These are phyloP conservation scores for Solanum chacoense DNA, from an alignment of 305 asterid species.

Conservation along the genomic window DNA sequence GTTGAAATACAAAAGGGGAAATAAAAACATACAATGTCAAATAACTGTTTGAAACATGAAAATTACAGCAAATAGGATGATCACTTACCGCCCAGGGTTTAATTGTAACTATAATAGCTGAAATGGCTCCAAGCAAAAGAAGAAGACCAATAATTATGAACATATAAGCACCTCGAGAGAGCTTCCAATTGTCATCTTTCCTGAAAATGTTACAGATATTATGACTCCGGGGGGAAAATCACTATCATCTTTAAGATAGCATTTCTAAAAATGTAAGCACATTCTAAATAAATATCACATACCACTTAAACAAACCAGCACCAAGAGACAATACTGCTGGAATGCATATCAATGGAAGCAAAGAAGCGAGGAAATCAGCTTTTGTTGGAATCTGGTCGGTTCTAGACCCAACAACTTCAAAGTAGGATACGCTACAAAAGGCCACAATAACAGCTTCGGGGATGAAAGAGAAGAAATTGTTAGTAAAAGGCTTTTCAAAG, in stretches of 20 bases:
- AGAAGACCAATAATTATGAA: constrained; percentile 73
- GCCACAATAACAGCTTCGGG: constrained; percentile 73
- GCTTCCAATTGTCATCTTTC: constrained; percentile 99
- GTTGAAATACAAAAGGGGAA: constrained; percentile 15
- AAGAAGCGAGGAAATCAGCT: constrained; percentile 89
- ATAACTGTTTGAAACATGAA: not conserved
- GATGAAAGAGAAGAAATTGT: constrained; percentile 12
- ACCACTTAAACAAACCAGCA: constrained; percentile 94
- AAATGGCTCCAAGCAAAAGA: constrained; percentile 80
- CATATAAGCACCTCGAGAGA: constrained; percentile 76
- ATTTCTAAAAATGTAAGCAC: not conserved
- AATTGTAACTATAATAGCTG: constrained; percentile 69
- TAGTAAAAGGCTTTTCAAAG: constrained; percentile 5
- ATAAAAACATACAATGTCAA: constrained; percentile 2
- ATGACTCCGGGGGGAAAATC: not conserved
- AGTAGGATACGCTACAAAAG: constrained; percentile 82
- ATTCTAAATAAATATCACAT: constrained; percentile 17
- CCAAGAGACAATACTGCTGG: constrained; percentile 83
- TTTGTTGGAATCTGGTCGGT: constrained; percentile 68
- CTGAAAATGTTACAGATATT: constrained; percentile 32
- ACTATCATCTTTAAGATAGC: constrained; percentile 3
- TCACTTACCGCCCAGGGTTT: constrained; percentile 85
- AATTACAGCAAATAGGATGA: constrained; percentile 6
- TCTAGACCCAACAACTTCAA: constrained; percentile 76
- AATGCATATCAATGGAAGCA: constrained; percentile 91